Conservation (phyloP, 768 basidiomycete species). For the Lentinula guzmanii region DNA sequence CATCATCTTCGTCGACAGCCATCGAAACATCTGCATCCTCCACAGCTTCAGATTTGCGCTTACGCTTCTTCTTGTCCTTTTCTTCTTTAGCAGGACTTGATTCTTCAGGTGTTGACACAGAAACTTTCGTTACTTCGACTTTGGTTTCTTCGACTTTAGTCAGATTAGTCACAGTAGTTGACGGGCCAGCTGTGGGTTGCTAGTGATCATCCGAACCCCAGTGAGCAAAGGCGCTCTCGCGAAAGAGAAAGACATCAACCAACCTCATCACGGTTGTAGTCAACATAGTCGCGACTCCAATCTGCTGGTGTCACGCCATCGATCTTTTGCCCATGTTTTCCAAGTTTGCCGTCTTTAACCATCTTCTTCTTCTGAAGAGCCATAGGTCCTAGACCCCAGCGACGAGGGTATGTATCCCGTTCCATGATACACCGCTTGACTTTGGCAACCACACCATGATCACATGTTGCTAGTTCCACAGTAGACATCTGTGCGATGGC, state of each 20-base stretch:
- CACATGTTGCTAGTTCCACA: slow-evolving; percentile 95
- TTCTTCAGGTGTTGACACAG: slow-evolving; percentile 9
- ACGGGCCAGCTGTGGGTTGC: slow-evolving; percentile 34
- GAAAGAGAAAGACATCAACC: slow-evolving; percentile 6
- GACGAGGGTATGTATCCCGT: slow-evolving; percentile 93
- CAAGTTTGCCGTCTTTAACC: slow-evolving; percentile 95
- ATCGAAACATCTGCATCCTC: slow-evolving; percentile 37
- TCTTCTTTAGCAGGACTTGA: slow-evolving; percentile 36
- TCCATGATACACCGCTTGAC: slow-evolving; percentile 99
- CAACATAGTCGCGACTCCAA: slow-evolving; percentile 92
- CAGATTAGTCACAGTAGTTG: slow-evolving; percentile 18
- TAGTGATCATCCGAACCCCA: slow-evolving; percentile 11
- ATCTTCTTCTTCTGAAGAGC: slow-evolving; percentile 97
- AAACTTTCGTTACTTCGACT: slow-evolving; percentile 6
- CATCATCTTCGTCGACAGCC: slow-evolving; percentile 33
- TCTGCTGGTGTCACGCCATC: slow-evolving; percentile 83
- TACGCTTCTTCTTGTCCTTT: slow-evolving; percentile 76
- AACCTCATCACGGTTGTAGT: slow-evolving; percentile 70
- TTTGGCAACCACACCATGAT: slow-evolving; percentile 98
- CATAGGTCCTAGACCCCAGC: slow-evolving; percentile 98
- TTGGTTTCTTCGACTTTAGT: slow-evolving; percentile 10
- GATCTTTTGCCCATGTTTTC: slow-evolving; percentile 89
- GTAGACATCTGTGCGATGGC: slow-evolving; percentile 98
- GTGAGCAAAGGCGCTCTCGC: slow-evolving; percentile 2
- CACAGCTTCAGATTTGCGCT: slow-evolving; percentile 62